A percentile compares a stretch with the other conserved stretches of the same genome.
These are phyloP conservation scores for Peterozyma xylosa DNA, from an alignment of 805 yeast genomes.

Conservation along the genomic window DNA sequence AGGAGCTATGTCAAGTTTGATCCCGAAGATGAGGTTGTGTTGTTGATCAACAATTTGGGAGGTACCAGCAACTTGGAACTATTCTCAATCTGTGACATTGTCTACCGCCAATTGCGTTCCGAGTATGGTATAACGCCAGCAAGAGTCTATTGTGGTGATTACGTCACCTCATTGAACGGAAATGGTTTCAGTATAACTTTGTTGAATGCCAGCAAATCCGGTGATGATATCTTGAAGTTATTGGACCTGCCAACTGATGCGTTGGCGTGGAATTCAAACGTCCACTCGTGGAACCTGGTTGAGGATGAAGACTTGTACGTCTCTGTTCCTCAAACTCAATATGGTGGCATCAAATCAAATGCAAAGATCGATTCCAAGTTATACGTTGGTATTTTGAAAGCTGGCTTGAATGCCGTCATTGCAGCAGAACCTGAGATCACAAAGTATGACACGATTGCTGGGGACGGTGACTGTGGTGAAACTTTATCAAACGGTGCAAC, in stretches of 20 bases:
- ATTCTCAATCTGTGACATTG: conserved; percentile 60
- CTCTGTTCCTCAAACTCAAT: conserved; percentile 19
- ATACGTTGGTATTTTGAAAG: conserved; percentile 27
- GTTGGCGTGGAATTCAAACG: conserved; percentile 68
- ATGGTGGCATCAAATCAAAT: conserved; percentile 21
- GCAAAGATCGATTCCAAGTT: conserved; percentile 21
- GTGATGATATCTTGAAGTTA: conserved; percentile 37
- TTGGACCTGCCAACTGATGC: conserved; percentile 72
- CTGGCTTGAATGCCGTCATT: conserved; percentile 46
- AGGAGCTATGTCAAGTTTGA: conserved; percentile 73
- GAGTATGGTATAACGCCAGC: conserved; percentile 53
- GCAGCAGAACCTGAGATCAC: conserved; percentile 48
- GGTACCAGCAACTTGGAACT: conserved; percentile 81
- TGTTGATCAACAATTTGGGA: conserved; percentile 81
- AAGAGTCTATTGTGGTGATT: conserved; percentile 66
- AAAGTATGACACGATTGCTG: conserved; percentile 32
- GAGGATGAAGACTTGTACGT: conserved; percentile 16
- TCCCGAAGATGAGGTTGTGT: conserved; percentile 49
- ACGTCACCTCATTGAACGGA: conserved; percentile 85
- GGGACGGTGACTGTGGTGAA: conserved; percentile 37
- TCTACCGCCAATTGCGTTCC: conserved; percentile 41
- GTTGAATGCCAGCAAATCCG: conserved; percentile 56
- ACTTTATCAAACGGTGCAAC: conserved; percentile 27
- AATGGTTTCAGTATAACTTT: conserved; percentile 88
- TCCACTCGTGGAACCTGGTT: conserved; percentile 18